Base-by-base conservation (phyloP, 306 rosid genomes). In the Begonia loranthoides region DNA sequence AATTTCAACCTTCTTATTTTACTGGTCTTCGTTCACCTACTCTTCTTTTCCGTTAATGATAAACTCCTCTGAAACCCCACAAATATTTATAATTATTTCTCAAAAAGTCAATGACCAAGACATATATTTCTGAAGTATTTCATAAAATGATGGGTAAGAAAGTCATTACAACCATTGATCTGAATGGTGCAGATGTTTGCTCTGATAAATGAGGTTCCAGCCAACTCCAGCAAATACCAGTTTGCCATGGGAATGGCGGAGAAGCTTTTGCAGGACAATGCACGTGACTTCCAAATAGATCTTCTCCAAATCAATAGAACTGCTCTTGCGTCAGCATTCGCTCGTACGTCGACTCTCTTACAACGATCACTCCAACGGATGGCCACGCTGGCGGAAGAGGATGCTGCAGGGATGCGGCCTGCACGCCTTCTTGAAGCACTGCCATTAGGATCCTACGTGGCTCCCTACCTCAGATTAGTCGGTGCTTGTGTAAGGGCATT, bases 201-300 rank as follows among this genome's bases (percentile, higher is more conserved):
- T 1, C 58, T 68, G 15, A 33, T 68, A 39, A 68, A 56, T 52
- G 67, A 62, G 5, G 62, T 68, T 15, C 73, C 73, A 3, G 68
- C 73, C 51, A 56, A 63, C 9, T 68, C 68, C 2, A 19, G 55
- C 49, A 68, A 68, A 47, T 68, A 68, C 59, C 73, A 68, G 45
- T 55, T 51, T 40, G 63, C 63, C 11, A 56, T 56, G 68, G 67
- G 68, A 12, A 68, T 68, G 68, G 73, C 73, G 1, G 67, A 61
- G 36, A 64, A 47, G 48, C 34, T 68, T 1, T 61, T 68, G 73
- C 68, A 68, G 21, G 73, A 64, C 15, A 68, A 68, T 38, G 63
- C 67, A 15, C 45, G 54, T 17, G 46, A 51, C 12, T 48, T 62
- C 36, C 56, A 59, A 62, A 39, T 9, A 36, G 68, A 57, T 10